A percentile compares a stretch with the other conserved stretches of the same genome.
These are phyloP conservation scores for Pyrus bretschneideri DNA, from an alignment of 306 rosid species.

Conservation along the genomic window DNA sequence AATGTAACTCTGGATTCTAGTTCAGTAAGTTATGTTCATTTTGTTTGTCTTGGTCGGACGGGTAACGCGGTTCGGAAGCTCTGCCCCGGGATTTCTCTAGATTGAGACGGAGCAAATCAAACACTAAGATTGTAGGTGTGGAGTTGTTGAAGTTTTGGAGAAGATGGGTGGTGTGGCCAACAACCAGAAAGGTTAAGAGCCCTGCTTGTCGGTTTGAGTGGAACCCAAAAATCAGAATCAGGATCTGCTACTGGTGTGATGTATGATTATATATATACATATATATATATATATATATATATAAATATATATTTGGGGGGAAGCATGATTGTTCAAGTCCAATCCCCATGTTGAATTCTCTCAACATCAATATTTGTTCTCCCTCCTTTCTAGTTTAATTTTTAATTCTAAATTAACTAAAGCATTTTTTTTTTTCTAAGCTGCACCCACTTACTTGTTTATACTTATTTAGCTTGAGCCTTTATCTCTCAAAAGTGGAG, in stretches of 20 bases:
- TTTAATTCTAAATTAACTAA: conserved; percentile 18
- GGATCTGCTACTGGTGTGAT: conserved; percentile 66
- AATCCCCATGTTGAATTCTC: conserved; percentile 5
- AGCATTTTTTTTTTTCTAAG: conserved; percentile 18
- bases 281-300: neutral
- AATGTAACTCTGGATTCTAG: conserved; percentile 38
- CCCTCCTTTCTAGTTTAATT: conserved; percentile 12
- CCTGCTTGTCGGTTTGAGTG: conserved; percentile 48
- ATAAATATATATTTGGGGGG: neutral
- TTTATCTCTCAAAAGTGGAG: conserved; percentile 26
- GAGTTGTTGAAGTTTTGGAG: conserved; percentile 51
- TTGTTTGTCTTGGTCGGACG: conserved; percentile 10
- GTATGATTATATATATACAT: conserved; percentile 39
- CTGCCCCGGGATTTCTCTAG: neutral
- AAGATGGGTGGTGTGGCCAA: conserved; percentile 58
- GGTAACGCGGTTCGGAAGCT: neutral
- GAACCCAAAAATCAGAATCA: conserved; percentile 88
- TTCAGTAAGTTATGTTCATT: neutral
- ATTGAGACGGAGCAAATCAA: conserved; percentile 11
- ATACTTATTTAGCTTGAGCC: conserved; percentile 18
- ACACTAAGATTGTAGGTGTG: conserved; percentile 37
- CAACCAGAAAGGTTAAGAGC: conserved; percentile 51
- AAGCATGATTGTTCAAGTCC: conserved; percentile 23
- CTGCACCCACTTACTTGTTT: conserved; percentile 38
- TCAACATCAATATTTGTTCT: neutral